Base-by-base conservation (phyloP, 495 filamentous ascomycete genomes). In the Hypoxylon subgilvum region DNA sequence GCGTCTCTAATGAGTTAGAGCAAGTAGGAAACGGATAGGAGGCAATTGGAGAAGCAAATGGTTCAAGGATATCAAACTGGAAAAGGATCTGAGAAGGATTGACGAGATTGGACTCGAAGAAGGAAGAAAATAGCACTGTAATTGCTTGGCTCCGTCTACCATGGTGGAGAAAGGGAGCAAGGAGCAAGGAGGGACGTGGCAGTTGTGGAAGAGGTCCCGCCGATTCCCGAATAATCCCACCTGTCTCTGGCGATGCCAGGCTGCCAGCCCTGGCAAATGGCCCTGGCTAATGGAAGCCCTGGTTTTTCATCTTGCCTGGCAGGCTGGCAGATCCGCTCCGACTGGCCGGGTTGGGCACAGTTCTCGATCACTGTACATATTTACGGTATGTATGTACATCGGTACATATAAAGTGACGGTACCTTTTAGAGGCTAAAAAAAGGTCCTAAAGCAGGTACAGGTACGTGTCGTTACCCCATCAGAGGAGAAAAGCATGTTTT, bases 391-490 rank as follows among this genome's bases (percentile, higher is more conserved):
- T 44, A 30, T 16, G n/a, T 44, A 44, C 13, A 18, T 3, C 10
- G 7, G 12, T n/a, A n/a, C n/a, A n/a, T n/a, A n/a, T n/a, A n/a
- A n/a, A n/a, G n/a, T n/a, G n/a, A n/a, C n/a, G 1, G 30, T 27
- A 36, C 31, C 40, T 25, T 35, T 25, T 25, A 36, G 19, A 28
- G 36, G 13, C 34, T 36, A 40, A 32, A 34, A 41, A 46, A 61
- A 38, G 49, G 49, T 53, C 25, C 50, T 61, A 61, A 61, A 61
- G 57, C 57, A 61, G 57, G 57, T 46, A 61, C 57, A 23, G 13
- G 35, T 53, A 61, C 57, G 48, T 60, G 47, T 21, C 27, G 10
- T 25, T 12, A n/a, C n/a, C 27, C 16, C 14, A 42, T 42, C 39
- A 27, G 39, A 32, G 46, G 38, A 44, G 34, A 61, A 41, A 31